Evolutionary conservation across 2,329 filamentous ascomycete genomes (phyloP).

Genomic region (Hymenoscyphus salicellus): DNA sequence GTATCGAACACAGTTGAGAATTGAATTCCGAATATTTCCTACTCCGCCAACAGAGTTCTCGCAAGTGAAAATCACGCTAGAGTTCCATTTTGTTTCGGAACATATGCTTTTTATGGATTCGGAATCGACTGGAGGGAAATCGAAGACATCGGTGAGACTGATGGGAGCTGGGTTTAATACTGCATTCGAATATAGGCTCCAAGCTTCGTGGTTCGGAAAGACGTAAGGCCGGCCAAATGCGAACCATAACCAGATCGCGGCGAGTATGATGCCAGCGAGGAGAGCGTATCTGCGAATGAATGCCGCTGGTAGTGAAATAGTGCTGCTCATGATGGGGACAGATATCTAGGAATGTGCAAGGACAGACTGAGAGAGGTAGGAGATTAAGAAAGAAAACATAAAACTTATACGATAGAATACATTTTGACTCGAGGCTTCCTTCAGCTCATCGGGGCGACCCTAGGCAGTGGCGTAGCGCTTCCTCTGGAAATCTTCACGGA

Average conservation of each 20-base stretch:
- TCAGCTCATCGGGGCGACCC: no score
- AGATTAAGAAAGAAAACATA: no score
- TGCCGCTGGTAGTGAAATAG: neutral
- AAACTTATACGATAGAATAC: no score
- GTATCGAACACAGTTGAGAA: conserved; percentile 32
- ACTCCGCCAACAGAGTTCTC: conserved; percentile 28
- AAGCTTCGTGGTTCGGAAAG: neutral
- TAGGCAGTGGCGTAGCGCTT: no score
- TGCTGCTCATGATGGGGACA: neutral
- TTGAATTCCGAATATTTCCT: conserved; percentile 33
- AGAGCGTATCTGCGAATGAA: conserved; percentile 13
- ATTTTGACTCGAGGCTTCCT: no score
- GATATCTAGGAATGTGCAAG: neutral
- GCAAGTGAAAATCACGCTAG: conserved; percentile 29
- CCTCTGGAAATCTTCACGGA: no score
- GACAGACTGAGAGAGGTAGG: neutral
- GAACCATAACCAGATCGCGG: conserved; percentile 14
- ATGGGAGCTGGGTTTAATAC: neutral
- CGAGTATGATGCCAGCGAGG: conserved; percentile 7
- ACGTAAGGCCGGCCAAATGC: conserved; percentile 17
- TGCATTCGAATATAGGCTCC: neutral
- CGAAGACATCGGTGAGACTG: conserved; percentile 18
- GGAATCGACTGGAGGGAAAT: conserved; percentile 25
- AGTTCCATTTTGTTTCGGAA: conserved; percentile 27
- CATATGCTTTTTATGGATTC: conserved; percentile 25